Conservation (phyloP, 257 asterid genomes). For the Apocynum venetum region DNA sequence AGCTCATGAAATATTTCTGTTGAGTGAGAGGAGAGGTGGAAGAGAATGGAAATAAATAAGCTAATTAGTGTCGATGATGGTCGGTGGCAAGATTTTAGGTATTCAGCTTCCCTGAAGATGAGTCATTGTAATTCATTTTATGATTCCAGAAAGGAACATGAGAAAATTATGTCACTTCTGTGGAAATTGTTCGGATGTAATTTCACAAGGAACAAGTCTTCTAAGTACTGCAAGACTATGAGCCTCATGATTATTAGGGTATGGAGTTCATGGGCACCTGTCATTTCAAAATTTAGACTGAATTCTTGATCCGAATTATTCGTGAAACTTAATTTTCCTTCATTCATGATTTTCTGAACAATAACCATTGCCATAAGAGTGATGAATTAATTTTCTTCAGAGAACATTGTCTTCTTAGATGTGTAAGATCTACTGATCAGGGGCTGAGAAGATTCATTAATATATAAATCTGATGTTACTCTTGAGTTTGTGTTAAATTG, state of each 20-base stretch:
- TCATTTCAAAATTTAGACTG: not conserved
- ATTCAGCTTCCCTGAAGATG: too few species aligned
- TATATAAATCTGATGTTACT: not conserved
- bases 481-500: too few species aligned
- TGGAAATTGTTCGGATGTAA: not conserved
- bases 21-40: not conserved
- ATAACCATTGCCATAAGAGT: not conserved
- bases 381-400: not conserved
- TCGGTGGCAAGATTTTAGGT: too few species aligned
- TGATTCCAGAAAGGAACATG: not conserved
- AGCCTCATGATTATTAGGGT: too few species aligned
- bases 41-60: not conserved
- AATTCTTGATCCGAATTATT: not conserved
- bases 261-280: too few species aligned
- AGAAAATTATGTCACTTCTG: not conserved
- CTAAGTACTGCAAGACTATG: not conserved
- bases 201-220: not conserved
- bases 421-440: too few species aligned
- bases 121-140: not conserved
- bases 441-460: too few species aligned
- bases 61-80: not conserved
- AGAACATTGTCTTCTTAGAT: not conserved
- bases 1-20: not conserved
- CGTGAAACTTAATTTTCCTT: not conserved
- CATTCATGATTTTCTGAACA: not conserved